Evolutionary conservation across 495 filamentous ascomycete genomes (phyloP).

Genomic region (Rusavskia elegans): DNA sequence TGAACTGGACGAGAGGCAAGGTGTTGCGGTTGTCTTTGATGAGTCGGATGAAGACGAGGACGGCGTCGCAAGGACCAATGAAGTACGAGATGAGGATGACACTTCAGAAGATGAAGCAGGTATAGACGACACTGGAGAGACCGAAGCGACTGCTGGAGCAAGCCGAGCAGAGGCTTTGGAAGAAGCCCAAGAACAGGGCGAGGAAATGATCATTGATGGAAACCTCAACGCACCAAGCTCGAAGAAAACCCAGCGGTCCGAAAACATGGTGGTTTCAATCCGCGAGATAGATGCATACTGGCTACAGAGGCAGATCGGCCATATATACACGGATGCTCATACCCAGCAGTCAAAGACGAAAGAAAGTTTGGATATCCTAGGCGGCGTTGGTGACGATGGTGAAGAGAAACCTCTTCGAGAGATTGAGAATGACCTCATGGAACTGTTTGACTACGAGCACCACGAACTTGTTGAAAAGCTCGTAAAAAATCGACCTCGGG

Average conservation of each 20-base stretch:
- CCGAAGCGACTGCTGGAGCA: conserved; percentile 37
- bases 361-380: conserved; percentile 64
- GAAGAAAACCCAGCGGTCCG: conserved; percentile 29
- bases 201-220: conserved; percentile 73
- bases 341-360: conserved; percentile 77
- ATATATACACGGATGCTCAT: conserved; percentile 77
- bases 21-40: conserved; percentile 92
- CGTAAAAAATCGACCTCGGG: conserved; percentile 78
- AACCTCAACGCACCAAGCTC: conserved; percentile 24
- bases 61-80: conserved; percentile 52
- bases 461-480: conserved; percentile 84
- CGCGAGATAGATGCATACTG: conserved; percentile 94
- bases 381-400: conserved; percentile 58
- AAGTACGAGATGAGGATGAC: conserved; percentile 63
- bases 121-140: conserved; percentile 25
- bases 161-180: conserved; percentile 32
- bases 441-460: conserved; percentile 93
- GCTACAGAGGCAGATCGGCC: conserved; percentile 84
- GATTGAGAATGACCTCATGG: conserved; percentile 96
- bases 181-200: conserved; percentile 32
- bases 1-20: conserved; percentile 83
- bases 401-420: conserved; percentile 73
- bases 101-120: conserved; percentile 55
- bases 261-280: conserved; percentile 44
- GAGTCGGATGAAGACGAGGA: conserved; percentile 87